Evolutionary conservation across 2,329 filamentous ascomycete genomes (phyloP), one percentile per base, ranked within the genome.

Genomic region (Pseudopithomyces chartarum): DNA sequence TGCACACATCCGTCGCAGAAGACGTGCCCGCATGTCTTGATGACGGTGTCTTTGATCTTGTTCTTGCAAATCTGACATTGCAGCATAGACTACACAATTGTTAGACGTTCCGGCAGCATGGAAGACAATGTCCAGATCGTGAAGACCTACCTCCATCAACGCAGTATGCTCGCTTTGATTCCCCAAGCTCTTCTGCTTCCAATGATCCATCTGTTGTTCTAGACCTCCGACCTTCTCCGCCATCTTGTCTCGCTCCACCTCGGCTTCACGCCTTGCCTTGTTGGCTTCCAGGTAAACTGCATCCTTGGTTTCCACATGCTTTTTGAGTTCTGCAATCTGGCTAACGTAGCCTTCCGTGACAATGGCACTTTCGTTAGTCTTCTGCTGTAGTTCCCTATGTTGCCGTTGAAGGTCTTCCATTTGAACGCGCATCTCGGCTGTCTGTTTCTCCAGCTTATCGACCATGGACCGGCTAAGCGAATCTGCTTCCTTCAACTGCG

Each of bases 11-110:
- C 84, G 70, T 89, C 88, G 83, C 95, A 99, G 76, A 98, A 97
- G 47, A 96, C 86, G 76, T 99, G 95, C 1, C 95, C 95, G 75
- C 95, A 99, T 0, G 91, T 92, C 79, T 95, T 96, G 74, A 99
- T 85, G 10, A 89, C 90, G 0, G 93, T 96, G 71, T 98, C 92
- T 78, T 98, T 98, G 80, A 97, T 93, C 65, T 94, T 91, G 69
- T 87, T 89, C 65, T 92, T 91, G 80, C 96, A 99, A 49, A 98
- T 91, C 11, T 92, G 91, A 80, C 95, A 99, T 50, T 96, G 86
- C 32, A 91, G 89, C 76, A 95, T 84, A 69, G 84, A 55, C 64
- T 67, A 50, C 7, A 26, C 33, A 10, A n/a, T 22, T 11, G 52
- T 62, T 50, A 62, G 58, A 6, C 11, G 4, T 10, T 51, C 7